Conservation (phyloP, 768 basidiomycete species). For the Lactarius psammicola region DNA sequence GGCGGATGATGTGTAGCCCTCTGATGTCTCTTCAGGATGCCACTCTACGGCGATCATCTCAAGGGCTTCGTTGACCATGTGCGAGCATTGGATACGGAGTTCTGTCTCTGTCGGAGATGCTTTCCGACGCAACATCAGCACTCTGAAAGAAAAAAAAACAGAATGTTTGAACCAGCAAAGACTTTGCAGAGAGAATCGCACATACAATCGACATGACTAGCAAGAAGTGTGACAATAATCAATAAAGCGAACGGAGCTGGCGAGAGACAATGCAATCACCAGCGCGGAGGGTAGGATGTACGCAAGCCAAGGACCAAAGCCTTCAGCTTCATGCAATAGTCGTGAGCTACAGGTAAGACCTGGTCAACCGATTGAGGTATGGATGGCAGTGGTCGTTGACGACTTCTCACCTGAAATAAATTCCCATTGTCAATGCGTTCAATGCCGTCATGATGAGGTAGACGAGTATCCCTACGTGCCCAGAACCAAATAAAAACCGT, state of each 20-base stretch:
- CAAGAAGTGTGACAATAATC: neutral
- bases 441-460: conserved; percentile 25
- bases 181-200: neutral
- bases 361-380: neutral
- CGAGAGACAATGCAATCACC: conserved; percentile 8
- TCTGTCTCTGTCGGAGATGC: conserved; percentile 22
- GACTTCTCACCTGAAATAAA: conserved; percentile 19
- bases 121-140: conserved; percentile 26
- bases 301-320: conserved; percentile 25
- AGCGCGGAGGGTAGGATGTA: conserved; percentile 23
- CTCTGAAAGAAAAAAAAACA: conserved; percentile 7
- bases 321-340: neutral
- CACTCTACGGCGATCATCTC: conserved; percentile 10
- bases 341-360: conserved; percentile 5
- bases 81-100: neutral
- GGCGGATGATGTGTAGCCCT: neutral
- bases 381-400: neutral
- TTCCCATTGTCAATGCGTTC: conserved; percentile 25
- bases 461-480: conserved; percentile 22
- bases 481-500: neutral
- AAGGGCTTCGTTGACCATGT: conserved; percentile 22
- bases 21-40: neutral
- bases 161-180: neutral
- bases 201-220: conserved; percentile 24
- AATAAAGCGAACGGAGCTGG: neutral